Percentiles rank a stretch among this genome's conserved stretches.
These are phyloP conservation scores for Xylaria longipes DNA, from an alignment of 495 filamentous ascomycete genomes.

Conservation along the genomic window DNA sequence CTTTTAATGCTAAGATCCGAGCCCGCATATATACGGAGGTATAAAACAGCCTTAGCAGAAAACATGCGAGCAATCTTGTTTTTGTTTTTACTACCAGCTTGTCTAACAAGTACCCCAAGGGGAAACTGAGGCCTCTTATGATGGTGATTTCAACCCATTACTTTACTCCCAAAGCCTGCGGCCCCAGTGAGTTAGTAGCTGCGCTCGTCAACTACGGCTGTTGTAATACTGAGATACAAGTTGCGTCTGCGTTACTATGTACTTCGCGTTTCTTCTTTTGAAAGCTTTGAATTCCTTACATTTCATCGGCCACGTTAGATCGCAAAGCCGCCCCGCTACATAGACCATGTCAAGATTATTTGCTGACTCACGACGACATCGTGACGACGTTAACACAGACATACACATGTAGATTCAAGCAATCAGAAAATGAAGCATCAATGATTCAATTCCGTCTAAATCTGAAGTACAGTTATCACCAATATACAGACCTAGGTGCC, in stretches of 20 bases:
- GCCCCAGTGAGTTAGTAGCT: neutral
- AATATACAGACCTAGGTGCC: neutral
- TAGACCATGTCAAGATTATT: neutral
- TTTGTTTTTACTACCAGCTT: slow-evolving; percentile 97
- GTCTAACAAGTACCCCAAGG: slow-evolving; percentile 56
- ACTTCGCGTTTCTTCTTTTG: too few relatives aligned
- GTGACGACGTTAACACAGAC: neutral
- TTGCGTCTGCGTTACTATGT: too few relatives aligned
- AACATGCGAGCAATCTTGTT: slow-evolving; percentile 98
- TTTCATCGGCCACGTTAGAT: neutral
- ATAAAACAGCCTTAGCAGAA: slow-evolving; percentile 88
- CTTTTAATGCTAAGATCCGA: slow-evolving; percentile 72
- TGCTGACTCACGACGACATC: too few relatives aligned
- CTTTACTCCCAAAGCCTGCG: neutral
- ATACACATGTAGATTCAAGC: neutral
- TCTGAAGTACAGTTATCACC: neutral
- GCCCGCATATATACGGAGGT: slow-evolving; percentile 90
- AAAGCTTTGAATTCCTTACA: too few relatives aligned
- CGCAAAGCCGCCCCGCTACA: neutral
- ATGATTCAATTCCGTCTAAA: neutral
- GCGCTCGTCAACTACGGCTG: too few relatives aligned
- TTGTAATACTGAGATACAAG: neutral
- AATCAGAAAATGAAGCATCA: neutral
- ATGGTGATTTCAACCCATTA: neutral
- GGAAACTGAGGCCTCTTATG: neutral